Evolutionary conservation across 495 filamentous ascomycete genomes (phyloP), one percentile per base, ranked within the genome.

Genomic region (Annulohypoxylon bovei): DNA sequence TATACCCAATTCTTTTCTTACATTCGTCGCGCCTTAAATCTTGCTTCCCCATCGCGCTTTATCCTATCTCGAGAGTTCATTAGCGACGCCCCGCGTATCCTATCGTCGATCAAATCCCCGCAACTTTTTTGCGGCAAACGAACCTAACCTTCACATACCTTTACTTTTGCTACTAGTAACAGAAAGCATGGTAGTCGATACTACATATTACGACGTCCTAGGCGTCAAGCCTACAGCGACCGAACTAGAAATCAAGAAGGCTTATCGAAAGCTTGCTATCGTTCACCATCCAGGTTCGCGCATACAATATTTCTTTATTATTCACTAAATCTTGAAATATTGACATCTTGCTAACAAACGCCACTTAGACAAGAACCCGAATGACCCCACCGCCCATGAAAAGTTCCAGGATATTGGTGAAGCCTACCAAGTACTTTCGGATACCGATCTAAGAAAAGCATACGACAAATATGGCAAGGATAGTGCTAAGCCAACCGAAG

Each of bases 401-500:
- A 92, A 91, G 68, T 99, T 99, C 81, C 95, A 99, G 82, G 88
- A 87, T 25, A 97, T 98, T 72, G 95, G 95, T 61, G 96, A 98
- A 81, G 95, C 95, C 42, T 99, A 99, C 79, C 95, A 99, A 83
- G 94, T 99, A 42, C 88, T 99, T 59, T 95, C 91, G 74, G 90
- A 97, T 76, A 81, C 89, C 57, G 91, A 96, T 23, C 85, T 98
- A 37, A 90, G 95, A 71, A 91, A 89, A 69, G 89, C 92, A 77
- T 99, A 99, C 82, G 95, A 99, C 80, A 95, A 97, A 76, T 93
- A 88, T 84, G 95, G 95, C 78, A 99, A 98, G 81, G 95, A 98
- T 65, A 87, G 90, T 55, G 93, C 95, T 0, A 88, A 93, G 42
- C 95, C 95, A 0, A 86, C 87, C 71, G 90, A 91, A 72, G 95